These are phyloP conservation scores for Quercus parvula DNA, from an alignment of 306 rosid genomes.

Conservation along the genomic window DNA sequence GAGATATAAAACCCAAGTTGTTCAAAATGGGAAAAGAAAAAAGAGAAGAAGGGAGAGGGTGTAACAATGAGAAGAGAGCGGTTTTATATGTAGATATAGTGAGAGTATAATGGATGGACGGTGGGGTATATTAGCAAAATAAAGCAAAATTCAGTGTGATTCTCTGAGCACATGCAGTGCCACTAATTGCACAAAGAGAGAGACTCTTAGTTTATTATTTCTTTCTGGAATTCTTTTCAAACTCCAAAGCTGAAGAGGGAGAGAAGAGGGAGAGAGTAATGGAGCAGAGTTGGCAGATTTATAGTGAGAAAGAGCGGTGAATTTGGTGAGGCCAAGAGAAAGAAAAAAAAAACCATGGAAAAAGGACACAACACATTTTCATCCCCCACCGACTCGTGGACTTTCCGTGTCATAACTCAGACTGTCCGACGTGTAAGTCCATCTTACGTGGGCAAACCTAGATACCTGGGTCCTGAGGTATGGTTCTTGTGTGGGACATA, in stretches of 20 bases:
- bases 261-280: slow-evolving; percentile 34
- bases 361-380: slow-evolving; percentile 11
- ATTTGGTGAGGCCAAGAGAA: slow-evolving; percentile 2
- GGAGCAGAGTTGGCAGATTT: slow-evolving; percentile 51
- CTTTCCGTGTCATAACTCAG: slow-evolving; percentile 26
- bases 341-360: neutral
- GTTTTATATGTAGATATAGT: slow-evolving; percentile 29
- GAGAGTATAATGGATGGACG: slow-evolving; percentile 30
- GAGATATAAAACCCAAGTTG: slow-evolving; percentile 12
- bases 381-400: slow-evolving; percentile 39
- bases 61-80: slow-evolving; percentile 13
- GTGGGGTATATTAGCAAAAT: slow-evolving; percentile 27
- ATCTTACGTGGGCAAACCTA: slow-evolving; percentile 36
- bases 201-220: slow-evolving; percentile 39
- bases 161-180: slow-evolving; percentile 64
- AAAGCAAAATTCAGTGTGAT: slow-evolving; percentile 46
- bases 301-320: slow-evolving; percentile 35
- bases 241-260: slow-evolving; percentile 31
- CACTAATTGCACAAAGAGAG: slow-evolving; percentile 45
- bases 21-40: slow-evolving; percentile 9
- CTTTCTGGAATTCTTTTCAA: slow-evolving; percentile 29
- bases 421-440: slow-evolving; percentile 45
- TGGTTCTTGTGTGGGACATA: slow-evolving; percentile 13
- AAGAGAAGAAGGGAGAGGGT: neutral
- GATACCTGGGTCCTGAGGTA: slow-evolving; percentile 13